A percentile compares a stretch with the other conserved stretches of the same genome.
Evolutionary conservation across 108 stramenopile species (phyloP).

Genomic region (Nitzschia sp.): DNA sequence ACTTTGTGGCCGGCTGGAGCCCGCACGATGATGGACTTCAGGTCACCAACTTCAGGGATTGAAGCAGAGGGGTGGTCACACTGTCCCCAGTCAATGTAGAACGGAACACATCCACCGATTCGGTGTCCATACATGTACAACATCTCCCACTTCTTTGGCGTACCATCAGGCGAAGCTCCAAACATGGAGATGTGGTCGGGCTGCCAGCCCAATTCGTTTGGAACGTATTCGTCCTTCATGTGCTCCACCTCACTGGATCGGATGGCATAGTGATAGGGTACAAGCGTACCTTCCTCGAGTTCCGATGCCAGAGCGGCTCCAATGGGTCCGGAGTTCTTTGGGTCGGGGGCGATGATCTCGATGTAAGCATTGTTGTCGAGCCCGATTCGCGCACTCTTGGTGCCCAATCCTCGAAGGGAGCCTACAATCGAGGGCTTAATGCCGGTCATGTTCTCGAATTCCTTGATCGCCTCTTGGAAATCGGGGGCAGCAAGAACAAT

Average conservation of each 20-base stretch:
- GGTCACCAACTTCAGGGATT: slow-evolving; percentile 41
- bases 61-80: slow-evolving; percentile 54
- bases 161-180: slow-evolving; percentile 46
- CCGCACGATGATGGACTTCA: slow-evolving; percentile 39
- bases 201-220: slow-evolving; percentile 45
- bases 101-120: slow-evolving; percentile 49
- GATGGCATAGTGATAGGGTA: slow-evolving; percentile 54
- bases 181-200: slow-evolving; percentile 63
- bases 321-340: slow-evolving; percentile 52
- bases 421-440: slow-evolving; percentile 47
- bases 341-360: slow-evolving; percentile 57
- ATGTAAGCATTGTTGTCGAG: slow-evolving; percentile 47
- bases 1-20: slow-evolving; percentile 48
- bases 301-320: slow-evolving; percentile 40
- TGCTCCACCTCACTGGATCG: slow-evolving; percentile 41
- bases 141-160: slow-evolving; percentile 60
- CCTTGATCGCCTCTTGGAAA: slow-evolving; percentile 46
- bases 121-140: slow-evolving; percentile 55
- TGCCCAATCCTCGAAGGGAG: slow-evolving; percentile 50
- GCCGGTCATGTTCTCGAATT: slow-evolving; percentile 56
- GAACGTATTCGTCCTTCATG: slow-evolving; percentile 49
- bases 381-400: slow-evolving; percentile 50
- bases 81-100: slow-evolving; percentile 56
- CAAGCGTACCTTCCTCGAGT: slow-evolving; percentile 40
- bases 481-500: slow-evolving; percentile 56